Base-by-base conservation (phyloP, 2,329 filamentous ascomycete species). In the Camillea tinctor region DNA sequence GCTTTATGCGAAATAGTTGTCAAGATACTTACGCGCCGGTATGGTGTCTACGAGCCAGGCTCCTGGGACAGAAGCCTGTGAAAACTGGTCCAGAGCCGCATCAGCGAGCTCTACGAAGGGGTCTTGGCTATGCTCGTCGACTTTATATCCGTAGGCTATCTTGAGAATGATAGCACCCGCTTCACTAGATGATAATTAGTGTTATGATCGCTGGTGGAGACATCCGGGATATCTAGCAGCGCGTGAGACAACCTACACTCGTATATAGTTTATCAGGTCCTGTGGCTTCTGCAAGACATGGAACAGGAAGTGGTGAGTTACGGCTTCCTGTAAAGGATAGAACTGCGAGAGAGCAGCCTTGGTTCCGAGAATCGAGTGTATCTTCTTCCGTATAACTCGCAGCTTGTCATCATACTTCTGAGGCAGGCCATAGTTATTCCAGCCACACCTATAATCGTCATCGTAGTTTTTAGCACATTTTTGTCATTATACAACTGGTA, bases 301-400 rank as follows among this genome's bases (percentile, higher is more conserved):
- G 4, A 63, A 50, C n/a, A 64, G 58, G 17, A 64, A 63, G 11
- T 59, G 62, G 8, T 52, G 52, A 15, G 48, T 52, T 19, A 60
- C 62, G 17, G 56, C 56, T 21, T 40, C 36, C 21, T 63, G 62
- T 3, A 64, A 13, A 24, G 54, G 17, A 13, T 54, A 13, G 22
- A 63, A 64, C 24, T 58, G 55, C 1, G 74, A 60, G 0, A 78
- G 73, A 0, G 72, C 64, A 0, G 64, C 58, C 40, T 77, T 78
- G 0, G 79, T 77, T 0, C 82, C 81, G 5, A 84, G 70, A 13
- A 78, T 71, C n/a, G 74, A 73, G 23, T 74, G 71, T 49, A 80
- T 74, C 9, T 78, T 73, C 66, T 79, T 84, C 11, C 82, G 79
- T 52, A 80, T 74, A 2, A 69, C 70, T 24, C 73, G 73, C 20